Evolutionary conservation across 768 basidiomycete genomes (phyloP), one percentile per base, ranked within the genome.

Genomic region (Naganishia antarctica): DNA sequence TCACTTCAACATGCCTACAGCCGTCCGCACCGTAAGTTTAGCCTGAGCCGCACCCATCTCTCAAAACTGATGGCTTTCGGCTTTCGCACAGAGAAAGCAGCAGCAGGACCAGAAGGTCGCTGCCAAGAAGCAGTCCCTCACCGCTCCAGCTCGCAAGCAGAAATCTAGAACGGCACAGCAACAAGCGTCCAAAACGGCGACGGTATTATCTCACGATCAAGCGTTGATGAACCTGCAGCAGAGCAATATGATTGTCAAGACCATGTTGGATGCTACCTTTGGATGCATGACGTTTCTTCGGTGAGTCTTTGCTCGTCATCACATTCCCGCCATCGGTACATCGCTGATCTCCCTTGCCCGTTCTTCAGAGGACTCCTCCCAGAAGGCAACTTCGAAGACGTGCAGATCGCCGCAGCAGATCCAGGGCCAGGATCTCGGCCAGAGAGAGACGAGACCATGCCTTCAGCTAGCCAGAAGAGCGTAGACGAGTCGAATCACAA

Each of bases 241-340:
- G 34, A 62, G 60, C 21, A 62, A 49, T 8, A 8, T 60, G 50
- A 67, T 67, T 31, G 66, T 67, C 31, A 67, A 67, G 61, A 67
- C 61, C 21, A 48, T 67, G 61, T 34, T 67, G 28, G 66, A 67
- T 16, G 66, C 66, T 13, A 63, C 66, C 26, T 63, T 67, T 37
- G 66, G 66, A 18, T 67, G 66, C 57, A 50, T 67, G 21, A 67
- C 66, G 6, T 67, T 63, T 29, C 46, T 67, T 5, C 53, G 66
- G 60, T 63, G 21, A 57, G 66, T 43, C 37, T n/a, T 21, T 59
- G 11, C 40, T 37, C 29, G 13, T 26, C n/a, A 21, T 18, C 53
- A 11, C 37, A 23, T 23, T 18, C 21, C 12, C 8, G n/a, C n/a
- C n/a, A 47, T 9, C 46, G 8, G 7, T n/a, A 8, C n/a, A n/a